Percentiles rank a stretch among this genome's conserved stretches.
Evolutionary conservation across 2,329 filamentous ascomycete species (phyloP).

Genomic region (Cordyceps tenuipes): DNA sequence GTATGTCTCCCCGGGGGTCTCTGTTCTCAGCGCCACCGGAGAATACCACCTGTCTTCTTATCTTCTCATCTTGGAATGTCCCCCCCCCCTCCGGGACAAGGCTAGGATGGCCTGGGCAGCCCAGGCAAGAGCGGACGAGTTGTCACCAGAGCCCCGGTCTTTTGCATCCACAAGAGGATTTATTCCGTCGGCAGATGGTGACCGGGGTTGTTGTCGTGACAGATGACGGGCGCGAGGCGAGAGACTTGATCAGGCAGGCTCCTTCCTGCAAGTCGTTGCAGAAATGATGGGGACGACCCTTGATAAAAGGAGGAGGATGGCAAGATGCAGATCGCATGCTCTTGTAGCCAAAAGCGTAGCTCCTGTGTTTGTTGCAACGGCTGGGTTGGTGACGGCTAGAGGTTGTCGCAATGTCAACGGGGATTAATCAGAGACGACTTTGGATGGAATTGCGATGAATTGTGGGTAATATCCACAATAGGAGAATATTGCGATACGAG

Average conservation of each 20-base stretch:
- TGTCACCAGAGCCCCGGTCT: neutral
- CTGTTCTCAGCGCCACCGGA: neutral
- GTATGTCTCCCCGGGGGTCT: neutral
- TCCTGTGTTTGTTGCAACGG: neutral
- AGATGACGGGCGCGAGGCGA: neutral
- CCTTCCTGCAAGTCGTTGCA: no score
- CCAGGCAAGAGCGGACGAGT: neutral
- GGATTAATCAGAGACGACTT: no score
- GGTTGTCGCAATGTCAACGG: neutral
- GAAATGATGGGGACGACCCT: neutral
- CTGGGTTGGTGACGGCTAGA: neutral
- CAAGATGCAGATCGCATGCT: neutral
- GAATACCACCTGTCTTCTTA: neutral
- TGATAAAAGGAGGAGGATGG: neutral
- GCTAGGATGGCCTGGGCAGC: neutral
- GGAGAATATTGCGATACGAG: no score
- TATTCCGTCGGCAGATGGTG: neutral
- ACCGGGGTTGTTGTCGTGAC: neutral
- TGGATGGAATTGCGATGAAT: no score
- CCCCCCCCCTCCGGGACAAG: neutral
- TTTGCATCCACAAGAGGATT: neutral
- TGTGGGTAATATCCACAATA: no score
- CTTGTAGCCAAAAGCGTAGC: neutral
- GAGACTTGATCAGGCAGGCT: no score
- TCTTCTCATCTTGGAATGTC: neutral